phyloP scores from a whole-genome alignment of 2,329 filamentous ascomycete species.

The Pestalotiopsis sp. region DNA sequence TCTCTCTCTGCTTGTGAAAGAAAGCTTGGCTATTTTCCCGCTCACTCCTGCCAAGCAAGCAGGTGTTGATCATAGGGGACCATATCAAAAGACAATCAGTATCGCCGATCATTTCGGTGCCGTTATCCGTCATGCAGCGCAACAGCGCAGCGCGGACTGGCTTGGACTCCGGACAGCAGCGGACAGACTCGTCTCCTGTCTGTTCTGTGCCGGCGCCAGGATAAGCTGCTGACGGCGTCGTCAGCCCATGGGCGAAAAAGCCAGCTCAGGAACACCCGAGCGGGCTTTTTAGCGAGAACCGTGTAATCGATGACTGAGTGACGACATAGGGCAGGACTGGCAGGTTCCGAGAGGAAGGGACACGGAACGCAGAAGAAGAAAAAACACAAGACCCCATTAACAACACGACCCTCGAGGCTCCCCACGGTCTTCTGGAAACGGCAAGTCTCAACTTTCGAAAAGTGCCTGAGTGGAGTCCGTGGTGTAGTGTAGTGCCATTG shows the following conservation, averaged over 20 bases:
- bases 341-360: background rate
- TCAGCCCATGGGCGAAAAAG: background rate
- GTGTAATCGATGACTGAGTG: background rate
- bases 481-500: background rate
- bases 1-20: background rate
- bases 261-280: background rate
- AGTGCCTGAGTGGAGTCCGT: slow-evolving; percentile 2
- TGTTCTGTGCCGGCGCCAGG: background rate
- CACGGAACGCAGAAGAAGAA: background rate
- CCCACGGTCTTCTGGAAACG: slow-evolving; percentile 5
- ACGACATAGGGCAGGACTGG: slow-evolving; percentile 9
- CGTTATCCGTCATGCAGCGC: background rate
- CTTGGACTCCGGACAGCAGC: background rate
- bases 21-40: background rate
- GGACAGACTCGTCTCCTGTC: too few species aligned
- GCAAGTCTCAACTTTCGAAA: slow-evolving; percentile 4
- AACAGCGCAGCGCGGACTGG: background rate
- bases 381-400: slow-evolving; percentile 8
- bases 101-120: background rate
- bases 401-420: background rate
- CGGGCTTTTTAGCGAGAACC: background rate
- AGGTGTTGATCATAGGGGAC: background rate
- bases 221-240: background rate
- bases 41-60: background rate
- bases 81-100: background rate